These are phyloP conservation scores for Phyllosticta citribraziliensis DNA, from an alignment of 2,329 filamentous ascomycete species.

Conservation along the genomic window DNA sequence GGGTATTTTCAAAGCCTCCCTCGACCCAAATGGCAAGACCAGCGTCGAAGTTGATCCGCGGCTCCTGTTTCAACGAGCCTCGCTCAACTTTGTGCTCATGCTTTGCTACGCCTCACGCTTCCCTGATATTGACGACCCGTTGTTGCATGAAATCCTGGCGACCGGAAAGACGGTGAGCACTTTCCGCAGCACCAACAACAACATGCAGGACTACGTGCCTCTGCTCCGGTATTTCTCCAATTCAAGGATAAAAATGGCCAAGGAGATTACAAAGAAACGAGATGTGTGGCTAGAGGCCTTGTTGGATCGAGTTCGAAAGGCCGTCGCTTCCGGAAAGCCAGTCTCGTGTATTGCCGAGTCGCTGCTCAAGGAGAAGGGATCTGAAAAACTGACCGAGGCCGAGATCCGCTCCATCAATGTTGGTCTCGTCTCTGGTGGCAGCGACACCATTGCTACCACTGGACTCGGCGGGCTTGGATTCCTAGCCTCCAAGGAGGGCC, in stretches of 20 bases:
- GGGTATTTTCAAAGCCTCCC: neutral
- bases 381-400: neutral
- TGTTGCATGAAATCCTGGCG: slow-evolving; percentile 4
- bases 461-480: slow-evolving; percentile 4
- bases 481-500: neutral
- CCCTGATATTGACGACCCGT: neutral
- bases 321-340: neutral
- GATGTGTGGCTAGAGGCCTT: slow-evolving; percentile 7
- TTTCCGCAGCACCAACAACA: slow-evolving; percentile 8
- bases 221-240: slow-evolving; percentile 1
- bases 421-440: slow-evolving; percentile 1
- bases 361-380: neutral
- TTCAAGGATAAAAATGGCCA: neutral
- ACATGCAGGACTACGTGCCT: slow-evolving; percentile 4
- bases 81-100: slow-evolving; percentile 5
- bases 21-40: neutral
- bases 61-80: slow-evolving; percentile 3
- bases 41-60: slow-evolving; percentile 1
- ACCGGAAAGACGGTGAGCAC: slow-evolving; percentile 3
- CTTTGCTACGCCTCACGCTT: slow-evolving; percentile 9
- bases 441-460: slow-evolving; percentile 8
- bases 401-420: slow-evolving; percentile 9
- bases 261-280: neutral
- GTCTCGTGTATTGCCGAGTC: slow-evolving; percentile 4
- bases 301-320: neutral